Conservation (phyloP, 1,284 basidiomycete genomes). For the Boletellus sp. region DNA sequence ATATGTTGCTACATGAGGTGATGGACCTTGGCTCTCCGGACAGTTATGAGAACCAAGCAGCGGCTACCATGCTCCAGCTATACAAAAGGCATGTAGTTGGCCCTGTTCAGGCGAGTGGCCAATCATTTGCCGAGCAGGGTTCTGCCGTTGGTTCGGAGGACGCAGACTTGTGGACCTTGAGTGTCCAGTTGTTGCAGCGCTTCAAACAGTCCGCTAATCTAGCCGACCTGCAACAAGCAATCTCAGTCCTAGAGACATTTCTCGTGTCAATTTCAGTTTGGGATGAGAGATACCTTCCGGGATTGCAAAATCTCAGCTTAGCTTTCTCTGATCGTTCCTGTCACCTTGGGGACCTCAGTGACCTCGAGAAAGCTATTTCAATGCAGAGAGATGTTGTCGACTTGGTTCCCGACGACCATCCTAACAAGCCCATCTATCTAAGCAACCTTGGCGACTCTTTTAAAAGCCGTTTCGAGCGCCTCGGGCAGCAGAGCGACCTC, state of each 20-base stretch:
- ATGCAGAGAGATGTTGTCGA: background rate
- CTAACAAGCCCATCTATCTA: background rate
- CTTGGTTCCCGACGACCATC: background rate
- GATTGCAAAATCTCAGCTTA: background rate
- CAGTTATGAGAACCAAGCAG: background rate
- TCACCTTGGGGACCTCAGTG: background rate
- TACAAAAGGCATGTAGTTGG: background rate
- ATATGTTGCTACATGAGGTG: background rate
- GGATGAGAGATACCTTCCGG: background rate
- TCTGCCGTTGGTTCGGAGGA: background rate
- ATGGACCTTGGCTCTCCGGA: background rate
- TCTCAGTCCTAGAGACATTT: background rate
- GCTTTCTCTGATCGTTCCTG: background rate
- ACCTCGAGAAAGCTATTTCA: slow-evolving; percentile 8
- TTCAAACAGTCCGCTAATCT: background rate
- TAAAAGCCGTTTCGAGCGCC: background rate
- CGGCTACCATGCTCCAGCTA: background rate
- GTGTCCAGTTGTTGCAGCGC: background rate
- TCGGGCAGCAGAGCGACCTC: background rate
- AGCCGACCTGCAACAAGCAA: slow-evolving; percentile 4
- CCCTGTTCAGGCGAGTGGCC: background rate
- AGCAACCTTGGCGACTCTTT: slow-evolving; percentile 2
- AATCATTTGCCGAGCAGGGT: background rate
- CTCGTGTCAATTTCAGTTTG: background rate
- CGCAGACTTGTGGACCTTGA: background rate